phyloP scores from a whole-genome alignment of 2,329 filamentous ascomycete species.

The Fusarium sp. region DNA sequence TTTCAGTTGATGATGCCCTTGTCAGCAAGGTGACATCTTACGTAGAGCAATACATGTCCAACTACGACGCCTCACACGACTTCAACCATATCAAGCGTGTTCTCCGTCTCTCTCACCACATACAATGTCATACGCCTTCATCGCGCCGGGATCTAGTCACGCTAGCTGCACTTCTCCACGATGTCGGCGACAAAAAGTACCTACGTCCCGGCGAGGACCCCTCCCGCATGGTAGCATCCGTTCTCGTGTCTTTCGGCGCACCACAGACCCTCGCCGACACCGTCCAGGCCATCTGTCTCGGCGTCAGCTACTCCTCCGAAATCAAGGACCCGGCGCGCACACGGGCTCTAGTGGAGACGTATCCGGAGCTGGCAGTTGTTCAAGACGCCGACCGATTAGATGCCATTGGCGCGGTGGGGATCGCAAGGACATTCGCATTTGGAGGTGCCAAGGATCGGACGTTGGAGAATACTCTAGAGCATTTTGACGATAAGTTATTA shows the following conservation, averaged over 20 bases:
- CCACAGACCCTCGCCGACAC: slow-evolving; percentile 69
- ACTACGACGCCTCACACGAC: slow-evolving; percentile 89
- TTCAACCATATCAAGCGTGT: slow-evolving; percentile 88
- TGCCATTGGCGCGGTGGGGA: slow-evolving; percentile 87
- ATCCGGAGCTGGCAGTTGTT: slow-evolving; percentile 78
- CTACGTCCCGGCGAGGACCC: slow-evolving; percentile 68
- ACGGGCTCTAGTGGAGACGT: slow-evolving; percentile 68
- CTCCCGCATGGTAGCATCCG: slow-evolving; percentile 66
- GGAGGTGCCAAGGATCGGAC: slow-evolving; percentile 73
- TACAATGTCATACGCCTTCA: slow-evolving; percentile 65
- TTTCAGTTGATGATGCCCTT: slow-evolving; percentile 55
- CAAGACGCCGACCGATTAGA: slow-evolving; percentile 96
- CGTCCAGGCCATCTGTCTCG: slow-evolving; percentile 79
- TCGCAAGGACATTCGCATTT: slow-evolving; percentile 75
- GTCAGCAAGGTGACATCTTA: slow-evolving; percentile 72
- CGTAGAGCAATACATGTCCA: slow-evolving; percentile 78
- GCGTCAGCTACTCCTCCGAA: slow-evolving; percentile 85
- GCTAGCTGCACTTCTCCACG: slow-evolving; percentile 83
- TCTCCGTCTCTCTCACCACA: slow-evolving; percentile 76
- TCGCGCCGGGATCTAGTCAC: slow-evolving; percentile 66
- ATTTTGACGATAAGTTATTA: slow-evolving; percentile 83
- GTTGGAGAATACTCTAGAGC: slow-evolving; percentile 75
- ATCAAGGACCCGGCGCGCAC: slow-evolving; percentile 73
- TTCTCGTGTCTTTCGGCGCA: slow-evolving; percentile 71
- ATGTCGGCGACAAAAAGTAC: slow-evolving; percentile 91